These are phyloP conservation scores for Globisporangium takayamanum DNA, from an alignment of 352 stramenopile genomes.

Conservation along the genomic window DNA sequence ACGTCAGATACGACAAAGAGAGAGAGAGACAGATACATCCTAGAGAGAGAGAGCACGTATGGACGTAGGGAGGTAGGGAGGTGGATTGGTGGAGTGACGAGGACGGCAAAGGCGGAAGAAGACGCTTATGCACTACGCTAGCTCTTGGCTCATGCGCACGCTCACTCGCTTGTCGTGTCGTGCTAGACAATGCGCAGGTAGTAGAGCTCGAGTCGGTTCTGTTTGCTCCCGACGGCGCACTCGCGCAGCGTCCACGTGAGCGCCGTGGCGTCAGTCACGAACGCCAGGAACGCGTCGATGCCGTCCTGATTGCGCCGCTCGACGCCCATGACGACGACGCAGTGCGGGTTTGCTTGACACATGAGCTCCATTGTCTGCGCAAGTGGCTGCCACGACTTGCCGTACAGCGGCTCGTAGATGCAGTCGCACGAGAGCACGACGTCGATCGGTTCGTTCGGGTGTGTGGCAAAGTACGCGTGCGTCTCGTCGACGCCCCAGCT, in stretches of 20 bases:
- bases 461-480: slow-evolving; percentile 43
- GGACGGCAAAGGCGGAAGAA: too few relatives aligned
- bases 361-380: slow-evolving; percentile 85
- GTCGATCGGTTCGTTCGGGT: slow-evolving; percentile 65
- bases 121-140: too few relatives aligned
- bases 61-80: too few relatives aligned
- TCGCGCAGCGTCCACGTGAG: slow-evolving; percentile 44
- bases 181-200: slow-evolving; percentile 32
- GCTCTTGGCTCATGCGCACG: not conserved
- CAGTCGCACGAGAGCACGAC: slow-evolving; percentile 93
- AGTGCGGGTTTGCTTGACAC: slow-evolving; percentile 41
- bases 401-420: slow-evolving; percentile 94
- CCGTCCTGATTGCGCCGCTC: slow-evolving; percentile 77
- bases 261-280: slow-evolving; percentile 38
- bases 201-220: slow-evolving; percentile 69
- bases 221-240: slow-evolving; percentile 32
- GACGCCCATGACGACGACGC: slow-evolving; percentile 68
- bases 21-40: too few relatives aligned
- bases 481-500: slow-evolving; percentile 83
- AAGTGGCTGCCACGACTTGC: slow-evolving; percentile 83
- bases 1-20: too few relatives aligned
- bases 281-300: slow-evolving; percentile 74
- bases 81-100: too few relatives aligned
- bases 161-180: not conserved
- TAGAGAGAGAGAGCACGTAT: too few relatives aligned